Evolutionary conservation across 2,329 filamentous ascomycete genomes (phyloP).

Genomic region (Onygenales sp.): DNA sequence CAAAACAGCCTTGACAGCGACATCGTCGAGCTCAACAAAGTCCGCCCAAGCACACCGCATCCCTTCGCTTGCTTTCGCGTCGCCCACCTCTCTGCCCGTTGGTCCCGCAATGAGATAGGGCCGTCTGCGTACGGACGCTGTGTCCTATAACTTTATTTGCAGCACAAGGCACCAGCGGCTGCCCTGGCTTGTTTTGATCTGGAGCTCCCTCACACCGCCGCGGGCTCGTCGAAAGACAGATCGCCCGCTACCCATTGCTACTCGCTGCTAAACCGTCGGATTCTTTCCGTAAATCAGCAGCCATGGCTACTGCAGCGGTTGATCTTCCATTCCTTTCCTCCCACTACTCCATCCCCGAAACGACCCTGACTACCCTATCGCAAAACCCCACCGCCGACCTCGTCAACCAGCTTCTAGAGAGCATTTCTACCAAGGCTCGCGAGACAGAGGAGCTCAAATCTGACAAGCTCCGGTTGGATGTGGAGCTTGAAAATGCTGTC

Average conservation of each 20-base stretch:
- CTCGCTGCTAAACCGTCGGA: slow-evolving; percentile 21
- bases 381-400: slow-evolving; percentile 63
- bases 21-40: too few relatives aligned
- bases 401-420: slow-evolving; percentile 63
- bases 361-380: slow-evolving; percentile 46
- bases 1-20: too few relatives aligned
- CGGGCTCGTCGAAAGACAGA: not conserved
- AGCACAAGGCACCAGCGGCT: not conserved
- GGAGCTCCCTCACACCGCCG: not conserved
- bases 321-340: slow-evolving; percentile 52
- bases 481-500: slow-evolving; percentile 86
- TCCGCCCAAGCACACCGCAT: not conserved
- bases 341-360: slow-evolving; percentile 48
- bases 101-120: not conserved
- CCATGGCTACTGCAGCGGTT: slow-evolving; percentile 47
- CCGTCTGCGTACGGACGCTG: not conserved
- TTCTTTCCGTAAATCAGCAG: slow-evolving; percentile 5
- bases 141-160: not conserved
- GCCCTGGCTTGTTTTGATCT: not conserved
- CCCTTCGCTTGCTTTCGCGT: not conserved
- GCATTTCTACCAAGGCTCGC: slow-evolving; percentile 67
- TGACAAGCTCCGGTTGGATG: slow-evolving; percentile 80
- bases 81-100: not conserved
- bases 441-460: slow-evolving; percentile 74
- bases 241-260: not conserved